Percentiles rank a stretch among this genome's conserved stretches.
Evolutionary conservation across 192 early-diverging fungal species (phyloP).

Genomic region (Coemansia interrupta): DNA sequence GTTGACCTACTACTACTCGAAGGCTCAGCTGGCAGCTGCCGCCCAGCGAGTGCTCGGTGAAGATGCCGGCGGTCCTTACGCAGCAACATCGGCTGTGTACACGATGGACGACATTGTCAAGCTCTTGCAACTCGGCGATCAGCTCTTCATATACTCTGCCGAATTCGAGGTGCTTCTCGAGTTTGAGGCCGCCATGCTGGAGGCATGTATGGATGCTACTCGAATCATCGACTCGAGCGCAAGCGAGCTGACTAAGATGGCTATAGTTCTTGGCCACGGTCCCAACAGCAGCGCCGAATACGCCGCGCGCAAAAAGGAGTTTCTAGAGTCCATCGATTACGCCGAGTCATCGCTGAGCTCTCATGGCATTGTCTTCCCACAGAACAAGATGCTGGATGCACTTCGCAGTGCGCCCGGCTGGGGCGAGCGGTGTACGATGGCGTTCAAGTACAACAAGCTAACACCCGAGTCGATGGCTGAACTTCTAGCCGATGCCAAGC

Average conservation of each 20-base stretch:
- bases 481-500: slow-evolving; percentile 17
- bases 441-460: slow-evolving; percentile 5
- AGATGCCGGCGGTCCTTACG: background rate
- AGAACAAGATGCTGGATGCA: background rate
- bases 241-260: background rate
- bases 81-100: slow-evolving; percentile 5
- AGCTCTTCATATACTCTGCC: slow-evolving; percentile 39
- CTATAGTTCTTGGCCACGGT: background rate
- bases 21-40: slow-evolving; percentile 17
- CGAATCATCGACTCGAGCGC: background rate
- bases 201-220: slow-evolving; percentile 11
- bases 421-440: background rate
- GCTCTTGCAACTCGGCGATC: slow-evolving; percentile 34
- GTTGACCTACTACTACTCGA: slow-evolving; percentile 14
- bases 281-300: background rate
- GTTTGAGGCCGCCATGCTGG: slow-evolving; percentile 13
- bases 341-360: slow-evolving; percentile 4
- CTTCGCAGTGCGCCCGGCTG: background rate
- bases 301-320: background rate
- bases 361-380: slow-evolving; percentile 10
- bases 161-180: slow-evolving; percentile 45
- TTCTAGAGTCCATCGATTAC: background rate
- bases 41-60: slow-evolving; percentile 23
- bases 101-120: slow-evolving; percentile 17
- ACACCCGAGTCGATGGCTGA: slow-evolving; percentile 2